Evolutionary conservation across 2,329 filamentous ascomycete species (phyloP), one percentile per base, ranked within the genome.

Genomic region (Neofusicoccum ribis): DNA sequence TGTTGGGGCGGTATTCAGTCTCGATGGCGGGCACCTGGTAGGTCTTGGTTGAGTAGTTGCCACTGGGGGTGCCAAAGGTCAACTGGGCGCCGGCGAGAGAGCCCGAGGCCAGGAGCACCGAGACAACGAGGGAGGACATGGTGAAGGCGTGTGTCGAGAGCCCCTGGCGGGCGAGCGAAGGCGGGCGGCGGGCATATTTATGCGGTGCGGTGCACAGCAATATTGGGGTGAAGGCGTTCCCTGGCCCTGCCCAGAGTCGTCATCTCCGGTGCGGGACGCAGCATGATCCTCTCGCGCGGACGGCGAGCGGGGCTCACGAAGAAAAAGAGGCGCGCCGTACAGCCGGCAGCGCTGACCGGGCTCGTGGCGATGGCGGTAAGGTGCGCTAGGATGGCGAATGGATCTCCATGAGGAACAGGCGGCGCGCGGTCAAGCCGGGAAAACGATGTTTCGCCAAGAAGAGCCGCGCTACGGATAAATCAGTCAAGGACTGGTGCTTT

Each of bases 401-500:
- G 15, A 44, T 34, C 56, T 47, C 54, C 41, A 59, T 47, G n/a
- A 14, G 41, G 41, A 41, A 37, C 14, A 20, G 41, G 56, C 41
- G 15, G 41, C 34, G 39, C 11, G 20, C 41, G 2, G 41, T 20
- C 56, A 23, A 44, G 54, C 54, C 54, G 54, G 54, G 23, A 44
- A 59, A 46, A 46, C 54, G 39, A 46, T 12, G 50, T 37, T 37
- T 52, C 50, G 5, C 41, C 56, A 47, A 46, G 27, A 60, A 47
- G 56, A 60, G 56, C 56, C 56, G 56, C 56, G 56, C 54, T 59
- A 59, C 54, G 54, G 54, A 59, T 59, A 34, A 46, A 59, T n/a
- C 36, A 36, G 54, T 43, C 54, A 59, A 44, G 54, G 54, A 59
- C 15, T 39, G 27, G n/a, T 47, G 43, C 56, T 37, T 36, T 60